Percentiles rank a stretch among this genome's conserved stretches.
phyloP scores from a whole-genome alignment of 169 alveolate species.

The Babesia ovata region DNA sequence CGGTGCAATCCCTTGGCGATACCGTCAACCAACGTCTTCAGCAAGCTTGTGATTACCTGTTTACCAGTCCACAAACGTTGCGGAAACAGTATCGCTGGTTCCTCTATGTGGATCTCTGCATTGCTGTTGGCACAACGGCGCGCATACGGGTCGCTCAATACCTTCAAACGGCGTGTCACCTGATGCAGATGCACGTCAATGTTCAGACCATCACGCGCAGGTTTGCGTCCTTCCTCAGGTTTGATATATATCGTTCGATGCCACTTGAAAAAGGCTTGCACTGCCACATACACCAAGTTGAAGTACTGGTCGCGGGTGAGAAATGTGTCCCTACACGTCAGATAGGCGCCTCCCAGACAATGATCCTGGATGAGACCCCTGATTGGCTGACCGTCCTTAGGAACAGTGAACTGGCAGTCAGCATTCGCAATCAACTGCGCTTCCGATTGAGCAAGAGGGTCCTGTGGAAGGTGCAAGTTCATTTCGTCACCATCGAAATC shows the following conservation, averaged over 20 bases:
- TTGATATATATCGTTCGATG: constrained; percentile 36
- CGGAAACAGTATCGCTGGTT: constrained; percentile 95
- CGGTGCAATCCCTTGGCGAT: constrained; percentile 66
- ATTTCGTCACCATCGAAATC: constrained; percentile 99
- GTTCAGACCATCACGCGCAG: constrained; percentile 31
- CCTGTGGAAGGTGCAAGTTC: constrained; percentile 96
- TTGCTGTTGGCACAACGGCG: constrained; percentile 26
- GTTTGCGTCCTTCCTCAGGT: constrained; percentile 12
- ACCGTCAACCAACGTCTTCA: constrained; percentile 79
- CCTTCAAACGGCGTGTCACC: constrained; percentile 49
- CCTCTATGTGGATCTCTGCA: constrained; percentile 69
- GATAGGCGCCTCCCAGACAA: constrained; percentile 91
- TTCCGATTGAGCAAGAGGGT: constrained; percentile 93
- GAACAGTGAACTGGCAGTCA: constrained; percentile 94
- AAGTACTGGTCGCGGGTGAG: constrained; percentile 74
- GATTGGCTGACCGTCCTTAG: constrained; percentile 97
- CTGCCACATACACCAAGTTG: constrained; percentile 54
- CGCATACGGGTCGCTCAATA: constrained; percentile 56
- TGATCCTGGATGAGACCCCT: constrained; percentile 98
- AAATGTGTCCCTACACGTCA: constrained; percentile 93
- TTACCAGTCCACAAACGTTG: constrained; percentile 95
- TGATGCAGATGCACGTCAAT: constrained; percentile 49
- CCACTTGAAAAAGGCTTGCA: constrained; percentile 40
- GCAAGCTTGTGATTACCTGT: constrained; percentile 83
- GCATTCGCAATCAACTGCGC: constrained; percentile 93